These are phyloP conservation scores for Penicillium robsamsonii DNA, from an alignment of 495 filamentous ascomycete species.

Conservation along the genomic window DNA sequence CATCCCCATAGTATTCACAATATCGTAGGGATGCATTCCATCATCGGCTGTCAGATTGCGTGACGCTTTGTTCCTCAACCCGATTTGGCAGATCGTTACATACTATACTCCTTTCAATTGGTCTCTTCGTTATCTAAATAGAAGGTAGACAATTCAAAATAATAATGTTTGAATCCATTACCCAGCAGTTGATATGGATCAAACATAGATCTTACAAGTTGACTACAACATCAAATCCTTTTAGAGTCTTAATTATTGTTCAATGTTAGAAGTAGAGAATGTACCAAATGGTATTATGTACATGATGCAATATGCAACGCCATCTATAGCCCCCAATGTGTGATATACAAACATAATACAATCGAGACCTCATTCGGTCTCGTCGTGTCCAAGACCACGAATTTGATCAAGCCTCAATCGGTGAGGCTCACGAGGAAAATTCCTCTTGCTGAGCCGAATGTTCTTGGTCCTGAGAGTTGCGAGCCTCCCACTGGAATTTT, in stretches of 20 bases:
- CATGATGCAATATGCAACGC: conserved; percentile 14
- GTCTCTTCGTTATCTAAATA: not conserved
- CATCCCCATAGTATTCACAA: conserved; percentile 20
- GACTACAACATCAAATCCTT: not conserved
- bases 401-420: not conserved
- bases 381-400: not conserved
- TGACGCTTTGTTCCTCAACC: conserved; percentile 13
- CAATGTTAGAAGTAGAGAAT: conserved; percentile 10
- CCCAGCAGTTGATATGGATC: not conserved
- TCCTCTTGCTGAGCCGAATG: not conserved
- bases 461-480: not conserved
- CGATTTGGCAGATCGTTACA: not conserved
- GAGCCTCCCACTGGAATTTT: not conserved
- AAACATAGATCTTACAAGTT: not conserved
- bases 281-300: conserved; percentile 15
- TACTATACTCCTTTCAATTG: not conserved
- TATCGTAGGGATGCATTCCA: conserved; percentile 17
- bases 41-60: conserved; percentile 26
- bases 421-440: not conserved
- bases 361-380: not conserved
- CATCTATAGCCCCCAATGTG: conserved; percentile 10
- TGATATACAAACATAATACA: conserved; percentile 25
- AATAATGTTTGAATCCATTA: not conserved
- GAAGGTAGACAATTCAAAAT: not conserved
- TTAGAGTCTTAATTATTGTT: not conserved